Conservation (phyloP, 2,329 filamentous ascomycete species). For the Eurotiales sp. region DNA sequence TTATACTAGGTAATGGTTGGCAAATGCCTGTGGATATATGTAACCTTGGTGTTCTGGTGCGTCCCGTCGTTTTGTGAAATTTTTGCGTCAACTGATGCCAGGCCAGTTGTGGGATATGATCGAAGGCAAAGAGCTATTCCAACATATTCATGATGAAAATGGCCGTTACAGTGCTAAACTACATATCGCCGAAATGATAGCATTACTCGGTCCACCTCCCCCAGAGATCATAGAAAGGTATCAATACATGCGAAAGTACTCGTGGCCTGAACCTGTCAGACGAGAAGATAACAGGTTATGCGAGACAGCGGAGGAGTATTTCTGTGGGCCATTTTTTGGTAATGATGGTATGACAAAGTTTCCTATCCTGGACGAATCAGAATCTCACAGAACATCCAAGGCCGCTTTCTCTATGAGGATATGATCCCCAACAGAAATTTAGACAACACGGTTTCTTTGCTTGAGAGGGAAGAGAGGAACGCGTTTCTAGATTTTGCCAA, state of each 20-base stretch:
- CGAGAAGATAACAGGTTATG: slow-evolving; percentile 24
- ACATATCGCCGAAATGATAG: slow-evolving; percentile 44
- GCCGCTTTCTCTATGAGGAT: slow-evolving; percentile 30
- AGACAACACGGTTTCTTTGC: slow-evolving; percentile 25
- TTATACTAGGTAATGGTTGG: slow-evolving; percentile 38
- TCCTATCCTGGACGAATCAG: neutral
- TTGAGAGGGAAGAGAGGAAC: slow-evolving; percentile 28
- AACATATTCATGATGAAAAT: slow-evolving; percentile 30
- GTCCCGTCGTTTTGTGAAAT: slow-evolving; percentile 17
- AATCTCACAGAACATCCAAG: slow-evolving; percentile 17
- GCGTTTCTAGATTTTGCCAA: slow-evolving; percentile 28
- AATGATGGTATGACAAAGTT: slow-evolving; percentile 22
- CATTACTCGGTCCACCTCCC: slow-evolving; percentile 38
- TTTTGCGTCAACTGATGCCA: slow-evolving; percentile 1
- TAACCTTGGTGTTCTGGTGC: slow-evolving; percentile 38
- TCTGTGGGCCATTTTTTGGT: slow-evolving; percentile 36
- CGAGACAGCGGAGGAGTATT: slow-evolving; percentile 32
- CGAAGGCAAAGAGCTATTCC: slow-evolving; percentile 35
- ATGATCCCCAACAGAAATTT: slow-evolving; percentile 31
- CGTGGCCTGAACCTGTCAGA: slow-evolving; percentile 28
- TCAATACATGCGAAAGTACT: slow-evolving; percentile 27
- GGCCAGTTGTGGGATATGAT: slow-evolving; percentile 35
- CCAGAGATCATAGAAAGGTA: slow-evolving; percentile 33
- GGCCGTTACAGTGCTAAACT: slow-evolving; percentile 34
- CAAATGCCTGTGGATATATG: slow-evolving; percentile 38